Evolutionary conservation across 768 basidiomycete species (phyloP).

Genomic region (Leucocoprinus leucothites): DNA sequence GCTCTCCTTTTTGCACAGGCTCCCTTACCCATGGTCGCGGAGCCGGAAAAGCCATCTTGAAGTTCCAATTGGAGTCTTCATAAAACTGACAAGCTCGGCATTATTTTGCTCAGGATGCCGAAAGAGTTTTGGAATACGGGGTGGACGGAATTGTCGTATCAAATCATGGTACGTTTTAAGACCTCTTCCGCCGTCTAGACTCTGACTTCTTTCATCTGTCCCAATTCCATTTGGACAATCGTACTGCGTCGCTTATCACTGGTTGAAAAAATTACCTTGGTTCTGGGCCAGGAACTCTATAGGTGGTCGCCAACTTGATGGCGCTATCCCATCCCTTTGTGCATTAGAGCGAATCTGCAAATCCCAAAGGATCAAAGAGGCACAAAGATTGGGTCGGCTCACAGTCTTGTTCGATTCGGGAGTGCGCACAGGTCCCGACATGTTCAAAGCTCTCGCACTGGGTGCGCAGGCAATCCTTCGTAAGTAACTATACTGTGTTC

Average conservation of each 20-base stretch:
- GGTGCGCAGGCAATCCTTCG: conserved; percentile 80
- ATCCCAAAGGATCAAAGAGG: conserved; percentile 53
- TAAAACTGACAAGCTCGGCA: background rate
- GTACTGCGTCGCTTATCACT: too few relatives aligned
- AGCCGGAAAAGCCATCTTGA: too few relatives aligned
- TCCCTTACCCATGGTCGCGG: background rate
- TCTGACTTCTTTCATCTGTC: background rate
- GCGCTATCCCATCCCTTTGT: conserved; percentile 69
- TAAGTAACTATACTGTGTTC: conserved; percentile 34
- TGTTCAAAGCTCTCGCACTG: conserved; percentile 81
- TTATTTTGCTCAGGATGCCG: conserved; percentile 51
- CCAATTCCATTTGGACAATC: background rate
- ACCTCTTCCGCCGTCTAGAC: background rate
- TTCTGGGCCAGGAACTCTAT: background rate
- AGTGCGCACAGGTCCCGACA: conserved; percentile 78
- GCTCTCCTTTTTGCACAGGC: background rate
- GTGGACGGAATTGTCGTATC: conserved; percentile 77
- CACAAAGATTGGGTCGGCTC: conserved; percentile 57
- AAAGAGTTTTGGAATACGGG: conserved; percentile 60
- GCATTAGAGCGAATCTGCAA: conserved; percentile 68
- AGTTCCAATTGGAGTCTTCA: too few relatives aligned
- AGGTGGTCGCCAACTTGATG: conserved; percentile 79
- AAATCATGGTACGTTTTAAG: conserved; percentile 59
- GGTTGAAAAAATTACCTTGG: too few relatives aligned
- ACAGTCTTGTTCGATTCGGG: conserved; percentile 79